These are phyloP conservation scores for Collybia nuda DNA, from an alignment of 768 basidiomycete species.

Conservation along the genomic window DNA sequence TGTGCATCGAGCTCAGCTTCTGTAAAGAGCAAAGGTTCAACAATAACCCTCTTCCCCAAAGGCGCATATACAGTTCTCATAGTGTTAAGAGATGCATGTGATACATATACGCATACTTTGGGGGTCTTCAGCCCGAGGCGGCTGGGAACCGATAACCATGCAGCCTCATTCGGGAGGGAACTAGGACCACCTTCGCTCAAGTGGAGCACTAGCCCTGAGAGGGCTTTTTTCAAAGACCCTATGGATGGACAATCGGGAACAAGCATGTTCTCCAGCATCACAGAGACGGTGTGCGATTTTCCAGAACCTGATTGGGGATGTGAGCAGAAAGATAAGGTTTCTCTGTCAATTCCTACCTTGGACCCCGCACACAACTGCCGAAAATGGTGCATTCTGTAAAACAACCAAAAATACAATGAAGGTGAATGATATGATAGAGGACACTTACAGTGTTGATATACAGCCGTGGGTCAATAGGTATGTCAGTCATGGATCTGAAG, in stretches of 20 bases:
- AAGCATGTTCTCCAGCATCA: slow-evolving; percentile 69
- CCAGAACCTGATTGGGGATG: slow-evolving; percentile 49
- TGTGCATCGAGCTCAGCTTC: slow-evolving; percentile 66
- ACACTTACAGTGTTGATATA: slow-evolving; percentile 66
- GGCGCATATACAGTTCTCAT: slow-evolving; percentile 58
- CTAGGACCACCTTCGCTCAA: slow-evolving; percentile 65
- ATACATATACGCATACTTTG: slow-evolving; percentile 52
- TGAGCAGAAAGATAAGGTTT: not conserved
- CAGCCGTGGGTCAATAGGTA: slow-evolving; percentile 46
- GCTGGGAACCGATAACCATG: slow-evolving; percentile 49
- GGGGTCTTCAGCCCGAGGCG: slow-evolving; percentile 29
- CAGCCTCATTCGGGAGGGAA: slow-evolving; percentile 64
- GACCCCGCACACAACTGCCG: slow-evolving; percentile 73
- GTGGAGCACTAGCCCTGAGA: slow-evolving; percentile 67
- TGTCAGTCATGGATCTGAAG: slow-evolving; percentile 28
- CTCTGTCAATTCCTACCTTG: slow-evolving; percentile 37
- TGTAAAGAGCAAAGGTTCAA: slow-evolving; percentile 54
- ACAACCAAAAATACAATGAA: not conserved
- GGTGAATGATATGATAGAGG: not conserved
- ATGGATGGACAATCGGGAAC: slow-evolving; percentile 48
- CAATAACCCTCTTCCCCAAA: slow-evolving; percentile 45
- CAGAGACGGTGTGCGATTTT: slow-evolving; percentile 71
- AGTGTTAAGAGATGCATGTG: slow-evolving; percentile 57
- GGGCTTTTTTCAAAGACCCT: slow-evolving; percentile 51
- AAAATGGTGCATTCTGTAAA: slow-evolving; percentile 70